phyloP scores from a whole-genome alignment of 306 rosid species.

The Adenanthera pavonina region DNA sequence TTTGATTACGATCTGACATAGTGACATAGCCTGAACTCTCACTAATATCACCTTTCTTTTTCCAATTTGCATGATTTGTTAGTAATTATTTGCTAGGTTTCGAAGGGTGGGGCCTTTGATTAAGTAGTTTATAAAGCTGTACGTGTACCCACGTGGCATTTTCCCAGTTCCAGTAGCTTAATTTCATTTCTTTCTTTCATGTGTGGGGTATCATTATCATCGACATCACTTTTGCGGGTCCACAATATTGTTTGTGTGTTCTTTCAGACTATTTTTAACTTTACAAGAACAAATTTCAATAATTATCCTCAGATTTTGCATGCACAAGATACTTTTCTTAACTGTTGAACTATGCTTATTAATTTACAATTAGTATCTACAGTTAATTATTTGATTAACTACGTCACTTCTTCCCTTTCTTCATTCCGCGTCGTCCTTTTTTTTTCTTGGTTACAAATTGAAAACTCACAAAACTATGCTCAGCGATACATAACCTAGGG shows the following conservation, averaged over 20 bases:
- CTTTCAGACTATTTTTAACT: slow-evolving; percentile 22
- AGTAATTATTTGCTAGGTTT: slow-evolving; percentile 17
- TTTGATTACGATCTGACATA: neutral
- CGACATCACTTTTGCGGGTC: slow-evolving; percentile 32
- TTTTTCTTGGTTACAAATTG: too few relatives aligned
- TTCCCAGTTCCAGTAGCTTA: neutral
- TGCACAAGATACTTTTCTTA: slow-evolving; percentile 23
- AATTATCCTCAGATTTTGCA: slow-evolving; percentile 49
- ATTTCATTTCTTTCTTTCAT: slow-evolving; percentile 9
- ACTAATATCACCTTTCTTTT: slow-evolving; percentile 23
- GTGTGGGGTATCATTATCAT: slow-evolving; percentile 35
- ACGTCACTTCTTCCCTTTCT: neutral
- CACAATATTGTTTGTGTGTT: slow-evolving; percentile 35
- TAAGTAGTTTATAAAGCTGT: slow-evolving; percentile 1
- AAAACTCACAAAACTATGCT: too few relatives aligned
- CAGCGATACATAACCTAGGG: too few relatives aligned
- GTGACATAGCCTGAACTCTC: neutral
- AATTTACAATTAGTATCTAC: neutral
- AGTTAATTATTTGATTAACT: neutral
- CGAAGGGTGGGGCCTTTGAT: slow-evolving; percentile 38
- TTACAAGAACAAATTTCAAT: slow-evolving; percentile 30
- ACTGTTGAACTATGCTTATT: slow-evolving; percentile 25
- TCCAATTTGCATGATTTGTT: slow-evolving; percentile 34
- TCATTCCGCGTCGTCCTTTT: neutral
- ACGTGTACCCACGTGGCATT: slow-evolving; percentile 48